These are phyloP conservation scores for Phyllosticta capitalensis DNA, from an alignment of 2,329 filamentous ascomycete genomes.

Conservation along the genomic window DNA sequence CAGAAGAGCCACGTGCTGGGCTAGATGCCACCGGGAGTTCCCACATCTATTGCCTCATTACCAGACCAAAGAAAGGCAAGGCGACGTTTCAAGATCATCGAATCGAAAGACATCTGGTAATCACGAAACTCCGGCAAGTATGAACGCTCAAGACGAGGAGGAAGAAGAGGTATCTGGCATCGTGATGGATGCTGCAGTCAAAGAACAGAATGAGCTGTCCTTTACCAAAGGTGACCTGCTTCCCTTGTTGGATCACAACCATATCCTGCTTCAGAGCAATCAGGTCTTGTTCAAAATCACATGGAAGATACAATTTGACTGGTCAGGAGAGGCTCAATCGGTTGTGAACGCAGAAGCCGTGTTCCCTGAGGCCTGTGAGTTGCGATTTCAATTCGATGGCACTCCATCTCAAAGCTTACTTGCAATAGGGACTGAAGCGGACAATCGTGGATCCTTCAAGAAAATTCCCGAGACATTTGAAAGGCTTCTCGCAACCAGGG, in stretches of 20 bases:
- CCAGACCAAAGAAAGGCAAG: background rate
- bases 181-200: slow-evolving; percentile 8
- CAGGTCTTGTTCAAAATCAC: slow-evolving; percentile 43
- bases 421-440: slow-evolving; percentile 44
- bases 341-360: slow-evolving; percentile 45
- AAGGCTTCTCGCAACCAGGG: slow-evolving; percentile 46
- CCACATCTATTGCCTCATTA: slow-evolving; percentile 17
- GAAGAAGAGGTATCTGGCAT: slow-evolving; percentile 14
- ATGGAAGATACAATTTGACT: slow-evolving; percentile 60
- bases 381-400: background rate
- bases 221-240: slow-evolving; percentile 39
- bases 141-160: slow-evolving; percentile 17
- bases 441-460: slow-evolving; percentile 46
- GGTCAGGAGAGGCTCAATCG: slow-evolving; percentile 61
- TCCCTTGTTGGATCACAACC: slow-evolving; percentile 30
- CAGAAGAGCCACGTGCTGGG: slow-evolving; percentile 55
- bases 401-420: background rate
- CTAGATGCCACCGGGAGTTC: slow-evolving; percentile 42
- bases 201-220: background rate
- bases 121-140: slow-evolving; percentile 16
- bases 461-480: slow-evolving; percentile 53
- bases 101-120: slow-evolving; percentile 17
- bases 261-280: slow-evolving; percentile 23
- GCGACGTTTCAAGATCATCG: background rate
- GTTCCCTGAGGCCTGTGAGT: slow-evolving; percentile 56